Evolutionary conservation across 495 filamentous ascomycete species (phyloP), one percentile per base, ranked within the genome.

Genomic region (Trichocladium antarcticum): DNA sequence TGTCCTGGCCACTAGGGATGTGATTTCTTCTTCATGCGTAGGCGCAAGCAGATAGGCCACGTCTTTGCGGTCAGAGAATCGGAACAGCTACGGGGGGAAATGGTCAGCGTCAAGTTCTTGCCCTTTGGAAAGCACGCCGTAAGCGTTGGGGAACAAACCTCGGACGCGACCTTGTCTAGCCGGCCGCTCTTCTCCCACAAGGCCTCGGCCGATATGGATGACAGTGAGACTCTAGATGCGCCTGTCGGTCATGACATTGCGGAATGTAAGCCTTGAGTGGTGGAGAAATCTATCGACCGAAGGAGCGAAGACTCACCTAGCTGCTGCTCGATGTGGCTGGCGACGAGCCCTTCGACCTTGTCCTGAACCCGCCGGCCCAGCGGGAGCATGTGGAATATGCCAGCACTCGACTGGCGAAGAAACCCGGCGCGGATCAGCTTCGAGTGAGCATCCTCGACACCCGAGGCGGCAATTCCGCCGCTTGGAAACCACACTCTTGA

Each of bases 11-110:
- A 93, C 84, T 11, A 97, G 72, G 0, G 76, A 64, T 0, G 92
- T 98, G 47, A 98, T 89, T 60, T 98, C 92, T 62, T 98, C 92
- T 57, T 98, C 92, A 54, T 98, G 93, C 0, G 92, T 98, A 2
- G 92, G 92, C 3, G 92, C 83, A 15, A 98, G 75, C 21, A 98
- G 66, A 48, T 83, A 87, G 15, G 76, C 74, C 12, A 77, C 69
- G 20, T 84, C 79, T 64, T 83, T 92, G 34, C 90, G 76, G 62
- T 96, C 90, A 19, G 75, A 69, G 38, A 98, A 77, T 32, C 74
- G 76, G 60, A 97, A 93, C 16, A 96, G 71, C 83, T 95, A 45
- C 22, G 28, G 50, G 41, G 29, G n/a, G 24, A 7, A 1, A 28
- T 12, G 17, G 43, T 59, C 40, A 63, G 53, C 38, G 32, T 11